Evolutionary conservation across 2,329 filamentous ascomycete genomes (phyloP), one percentile per base, ranked within the genome.

Genomic region (Pleoardoris graminearum): DNA sequence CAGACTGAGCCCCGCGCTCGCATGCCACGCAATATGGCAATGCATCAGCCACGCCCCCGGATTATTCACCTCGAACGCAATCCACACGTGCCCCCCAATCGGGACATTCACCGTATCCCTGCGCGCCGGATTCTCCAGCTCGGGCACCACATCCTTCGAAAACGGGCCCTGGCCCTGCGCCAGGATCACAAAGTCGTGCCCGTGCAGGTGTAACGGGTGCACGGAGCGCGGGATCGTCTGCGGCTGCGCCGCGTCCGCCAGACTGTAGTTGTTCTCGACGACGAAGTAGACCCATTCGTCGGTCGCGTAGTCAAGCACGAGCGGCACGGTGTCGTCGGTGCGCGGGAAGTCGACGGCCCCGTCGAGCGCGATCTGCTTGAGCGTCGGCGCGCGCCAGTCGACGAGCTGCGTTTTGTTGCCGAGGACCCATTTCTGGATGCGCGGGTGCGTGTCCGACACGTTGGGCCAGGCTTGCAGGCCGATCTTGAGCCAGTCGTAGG

Each of bases 21-120:
- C 62, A 32, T 71, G 69, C 54, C 64, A 70, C 7, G 61, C 63
- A 50, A 67, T 68, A 19, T 66, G 63, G 42, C 61, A 66, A 37
- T 66, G 63, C 61, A 65, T 65, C 3, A 70, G 48, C 68, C 69
- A 71, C 10, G 66, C 65, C 17, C 81, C 82, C 3, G 81, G 80
- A 61, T 82, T 82, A 47, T 76, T 71, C 1, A 78, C 77, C 42
- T 69, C 63, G 65, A 81, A 81, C 32, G 80, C 79, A 32, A 83
- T 64, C 17, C 82, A 77, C 10, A 75, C 76, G 63, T 78, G 77
- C 5, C 71, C 72, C 2, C 48, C 48, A 3, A 47, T 58, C 0
- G 61, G 70, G 4, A 74, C 60, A 29, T 68, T 56, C n/a, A 62
- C 59, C 4, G 71, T 68, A 44, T 75, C 72, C 7, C 73, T 65